A percentile compares a stretch with the other conserved stretches of the same genome.
Evolutionary conservation across 164 flowering plant genomes (phyloP).

Genomic region (Kingdonia uniflora): DNA sequence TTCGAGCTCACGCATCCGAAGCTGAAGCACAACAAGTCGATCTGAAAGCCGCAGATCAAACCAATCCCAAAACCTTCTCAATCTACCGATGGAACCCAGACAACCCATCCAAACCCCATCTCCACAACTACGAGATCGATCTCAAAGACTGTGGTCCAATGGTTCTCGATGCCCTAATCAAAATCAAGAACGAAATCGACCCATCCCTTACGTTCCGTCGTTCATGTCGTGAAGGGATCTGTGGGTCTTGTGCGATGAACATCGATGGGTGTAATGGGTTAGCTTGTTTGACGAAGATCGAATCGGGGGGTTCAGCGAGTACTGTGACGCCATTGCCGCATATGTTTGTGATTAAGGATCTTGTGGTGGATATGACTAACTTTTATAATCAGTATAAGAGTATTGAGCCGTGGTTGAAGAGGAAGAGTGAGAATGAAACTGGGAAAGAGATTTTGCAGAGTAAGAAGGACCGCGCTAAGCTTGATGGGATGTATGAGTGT

Average conservation of each 20-base stretch:
- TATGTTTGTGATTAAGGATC: conserved; percentile 95
- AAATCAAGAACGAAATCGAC: conserved; percentile 95
- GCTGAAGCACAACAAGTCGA: conserved; percentile 28
- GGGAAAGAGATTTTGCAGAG: conserved; percentile 86
- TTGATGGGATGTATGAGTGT: conserved; percentile 99
- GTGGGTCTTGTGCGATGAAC: conserved; percentile 99
- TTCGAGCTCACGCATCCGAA: conserved; percentile 38
- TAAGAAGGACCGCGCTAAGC: conserved; percentile 83
- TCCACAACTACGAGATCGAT: conserved; percentile 62
- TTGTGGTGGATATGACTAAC: conserved; percentile 98
- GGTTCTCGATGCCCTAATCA: conserved; percentile 96
- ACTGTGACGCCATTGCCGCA: conserved; percentile 91
- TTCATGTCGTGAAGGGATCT: conserved; percentile 95
- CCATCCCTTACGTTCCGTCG: conserved; percentile 87
- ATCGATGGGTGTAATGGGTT: conserved; percentile 92
- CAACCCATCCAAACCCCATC: conserved; percentile 62
- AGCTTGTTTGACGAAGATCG: conserved; percentile 88
- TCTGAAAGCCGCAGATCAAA: conserved; percentile 13
- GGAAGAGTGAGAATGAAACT: conserved; percentile 47
- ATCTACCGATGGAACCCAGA: conserved; percentile 98
- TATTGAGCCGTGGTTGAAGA: conserved; percentile 98
- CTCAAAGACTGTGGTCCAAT: conserved; percentile 93
- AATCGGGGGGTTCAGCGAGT: conserved; percentile 11
- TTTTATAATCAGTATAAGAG: conserved; percentile 97
- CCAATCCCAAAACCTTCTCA: conserved; percentile 69